Percentiles rank a stretch among this genome's conserved stretches.
Evolutionary conservation across 805 yeast species (phyloP).

Genomic region (Wickerhamiella vanderwaltii): DNA sequence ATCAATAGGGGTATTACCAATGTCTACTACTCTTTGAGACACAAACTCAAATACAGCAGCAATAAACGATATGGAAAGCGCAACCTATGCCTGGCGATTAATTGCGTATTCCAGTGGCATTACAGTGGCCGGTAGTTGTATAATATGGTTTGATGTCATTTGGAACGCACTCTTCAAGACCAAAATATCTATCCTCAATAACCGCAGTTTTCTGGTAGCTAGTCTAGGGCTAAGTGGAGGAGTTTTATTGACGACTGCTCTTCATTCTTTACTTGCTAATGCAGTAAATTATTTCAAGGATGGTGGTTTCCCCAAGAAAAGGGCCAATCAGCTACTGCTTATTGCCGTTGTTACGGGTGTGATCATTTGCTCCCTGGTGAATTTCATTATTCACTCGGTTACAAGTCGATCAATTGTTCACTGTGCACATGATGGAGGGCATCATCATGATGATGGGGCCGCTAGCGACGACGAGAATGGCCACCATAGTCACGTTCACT

Average conservation of each 20-base stretch:
- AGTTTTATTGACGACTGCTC: conserved; percentile 61
- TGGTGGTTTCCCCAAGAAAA: conserved; percentile 22
- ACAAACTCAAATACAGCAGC: no score
- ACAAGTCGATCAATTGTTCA: conserved; percentile 79
- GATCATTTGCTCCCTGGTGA: conserved; percentile 44
- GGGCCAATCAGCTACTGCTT: conserved; percentile 33
- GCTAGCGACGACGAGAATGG: conserved; percentile 12
- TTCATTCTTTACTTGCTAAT: conserved; percentile 67
- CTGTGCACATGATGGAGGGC: conserved; percentile 52
- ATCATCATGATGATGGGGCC: conserved; percentile 15
- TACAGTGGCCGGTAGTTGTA: conserved; percentile 58
- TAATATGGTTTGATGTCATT: conserved; percentile 50
- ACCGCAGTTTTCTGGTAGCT: conserved; percentile 54
- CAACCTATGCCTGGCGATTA: conserved; percentile 38
- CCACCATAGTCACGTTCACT: conserved; percentile 16
- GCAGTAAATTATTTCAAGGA: conserved; percentile 36
- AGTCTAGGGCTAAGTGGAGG: conserved; percentile 75
- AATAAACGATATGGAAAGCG: background rate
- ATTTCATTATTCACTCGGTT: conserved; percentile 52
- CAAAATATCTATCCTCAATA: conserved; percentile 44
- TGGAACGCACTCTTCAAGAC: conserved; percentile 37
- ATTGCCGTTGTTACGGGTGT: conserved; percentile 49
- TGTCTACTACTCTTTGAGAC: no score
- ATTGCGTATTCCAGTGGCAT: conserved; percentile 54
- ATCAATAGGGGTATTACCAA: no score